Conservation (phyloP, 2,329 filamentous ascomycete genomes). For the Cyphellophora attinorum region DNA sequence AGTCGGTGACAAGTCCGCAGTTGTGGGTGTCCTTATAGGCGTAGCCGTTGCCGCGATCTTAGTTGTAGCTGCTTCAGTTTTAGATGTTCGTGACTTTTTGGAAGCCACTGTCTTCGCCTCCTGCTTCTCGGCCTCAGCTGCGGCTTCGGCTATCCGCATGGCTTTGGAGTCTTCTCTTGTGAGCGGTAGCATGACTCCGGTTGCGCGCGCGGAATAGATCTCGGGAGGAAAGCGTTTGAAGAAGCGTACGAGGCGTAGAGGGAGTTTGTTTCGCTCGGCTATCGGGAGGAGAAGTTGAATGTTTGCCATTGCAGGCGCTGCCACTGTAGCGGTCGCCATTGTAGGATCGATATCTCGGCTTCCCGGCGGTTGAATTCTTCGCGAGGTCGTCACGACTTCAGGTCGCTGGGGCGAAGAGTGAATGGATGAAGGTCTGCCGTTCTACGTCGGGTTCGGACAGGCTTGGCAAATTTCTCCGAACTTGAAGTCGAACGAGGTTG, state of each 20-base stretch:
- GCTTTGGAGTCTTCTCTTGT: constrained; percentile 12
- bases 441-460: no score
- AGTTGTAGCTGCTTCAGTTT: not conserved
- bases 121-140: not conserved
- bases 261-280: constrained; percentile 51
- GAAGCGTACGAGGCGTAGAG: constrained; percentile 70
- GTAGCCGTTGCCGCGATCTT: no score
- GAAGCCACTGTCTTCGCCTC: not conserved
- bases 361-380: constrained; percentile 2
- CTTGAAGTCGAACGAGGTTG: no score
- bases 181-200: constrained; percentile 17
- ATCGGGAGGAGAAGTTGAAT: not conserved
- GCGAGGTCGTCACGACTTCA: no score
- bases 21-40: no score
- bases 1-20: no score
- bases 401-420: no score
- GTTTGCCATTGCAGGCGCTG: no score
- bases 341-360: constrained; percentile 2
- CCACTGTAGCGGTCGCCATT: constrained; percentile 6
- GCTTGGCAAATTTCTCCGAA: no score
- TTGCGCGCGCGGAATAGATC: constrained; percentile 31
- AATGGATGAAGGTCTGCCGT: no score
- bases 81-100: not conserved
- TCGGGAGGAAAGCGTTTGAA: constrained; percentile 79
- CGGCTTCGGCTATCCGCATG: not conserved